These are phyloP conservation scores for Boletus bicolor DNA, from an alignment of 768 basidiomycete species.

Conservation along the genomic window DNA sequence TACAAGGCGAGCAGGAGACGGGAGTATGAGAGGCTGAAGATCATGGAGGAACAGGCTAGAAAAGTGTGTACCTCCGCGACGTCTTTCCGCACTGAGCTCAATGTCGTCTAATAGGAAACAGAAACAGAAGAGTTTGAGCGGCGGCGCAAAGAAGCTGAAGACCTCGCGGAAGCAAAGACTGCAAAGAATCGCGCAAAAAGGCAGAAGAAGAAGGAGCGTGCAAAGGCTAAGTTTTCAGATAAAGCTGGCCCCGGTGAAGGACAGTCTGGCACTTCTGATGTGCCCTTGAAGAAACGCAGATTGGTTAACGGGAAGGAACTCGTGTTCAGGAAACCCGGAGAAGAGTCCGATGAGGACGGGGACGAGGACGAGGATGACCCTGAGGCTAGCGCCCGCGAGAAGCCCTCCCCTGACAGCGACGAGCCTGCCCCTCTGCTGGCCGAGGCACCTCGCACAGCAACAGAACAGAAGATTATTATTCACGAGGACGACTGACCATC, in stretches of 20 bases:
- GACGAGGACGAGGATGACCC: constrained; percentile 36
- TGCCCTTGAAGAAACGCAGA: constrained; percentile 73
- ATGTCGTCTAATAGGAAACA: constrained; percentile 50
- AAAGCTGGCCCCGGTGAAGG: constrained; percentile 28
- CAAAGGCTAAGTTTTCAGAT: constrained; percentile 43
- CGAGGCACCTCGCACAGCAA: constrained; percentile 24
- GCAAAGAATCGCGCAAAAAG: constrained; percentile 93
- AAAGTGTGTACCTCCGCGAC: constrained; percentile 49
- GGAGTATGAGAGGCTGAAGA: constrained; percentile 91
- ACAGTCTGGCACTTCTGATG: constrained; percentile 29
- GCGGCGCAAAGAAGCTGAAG: constrained; percentile 68
- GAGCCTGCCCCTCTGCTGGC: constrained; percentile 1
- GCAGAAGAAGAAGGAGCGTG: constrained; percentile 84
- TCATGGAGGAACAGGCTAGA: constrained; percentile 79
- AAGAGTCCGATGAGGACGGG: constrained; percentile 47
- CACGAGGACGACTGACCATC: constrained; percentile 48
- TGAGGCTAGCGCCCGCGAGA: background rate
- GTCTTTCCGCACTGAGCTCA: background rate
- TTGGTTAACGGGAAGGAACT: constrained; percentile 77
- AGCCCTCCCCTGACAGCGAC: background rate
- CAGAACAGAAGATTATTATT: constrained; percentile 41
- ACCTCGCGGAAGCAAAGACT: constrained; percentile 79
- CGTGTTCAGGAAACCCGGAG: constrained; percentile 51
- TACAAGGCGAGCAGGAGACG: constrained; percentile 93
- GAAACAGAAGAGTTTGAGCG: constrained; percentile 71